These are phyloP conservation scores for Botryotinia globosa DNA, from an alignment of 2,329 filamentous ascomycete genomes.

Conservation along the genomic window DNA sequence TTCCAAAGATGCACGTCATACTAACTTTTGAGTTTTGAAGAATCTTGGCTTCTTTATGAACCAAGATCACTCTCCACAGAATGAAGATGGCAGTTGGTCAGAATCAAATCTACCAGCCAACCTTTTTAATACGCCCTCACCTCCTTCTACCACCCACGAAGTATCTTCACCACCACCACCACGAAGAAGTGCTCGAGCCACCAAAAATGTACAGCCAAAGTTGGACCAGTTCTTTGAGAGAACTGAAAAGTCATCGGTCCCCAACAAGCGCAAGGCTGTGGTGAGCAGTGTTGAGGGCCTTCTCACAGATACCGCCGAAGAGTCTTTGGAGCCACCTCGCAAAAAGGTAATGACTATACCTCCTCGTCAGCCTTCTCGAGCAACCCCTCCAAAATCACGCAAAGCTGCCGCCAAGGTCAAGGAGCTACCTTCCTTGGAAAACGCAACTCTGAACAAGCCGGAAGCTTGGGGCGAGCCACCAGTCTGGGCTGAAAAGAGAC, in stretches of 20 bases:
- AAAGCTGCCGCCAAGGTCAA: neutral
- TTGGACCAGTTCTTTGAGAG: neutral
- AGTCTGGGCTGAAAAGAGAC: slow-evolving; percentile 57
- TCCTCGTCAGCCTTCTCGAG: neutral
- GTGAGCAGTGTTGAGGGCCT: neutral
- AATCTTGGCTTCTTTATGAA: neutral
- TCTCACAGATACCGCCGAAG: neutral
- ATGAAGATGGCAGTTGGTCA: neutral
- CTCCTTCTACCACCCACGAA: neutral
- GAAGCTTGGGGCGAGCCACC: slow-evolving; percentile 41
- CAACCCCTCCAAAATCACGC: neutral
- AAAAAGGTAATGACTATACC: neutral
- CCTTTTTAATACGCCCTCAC: neutral
- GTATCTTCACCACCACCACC: too few relatives aligned
- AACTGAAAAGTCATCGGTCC: neutral
- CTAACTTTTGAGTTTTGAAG: slow-evolving; percentile 5
- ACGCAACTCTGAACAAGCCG: slow-evolving; percentile 25
- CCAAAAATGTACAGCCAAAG: neutral
- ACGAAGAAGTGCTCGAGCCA: neutral
- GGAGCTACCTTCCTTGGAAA: slow-evolving; percentile 3
- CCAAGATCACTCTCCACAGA: neutral
- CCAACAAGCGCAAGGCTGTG: slow-evolving; percentile 3
- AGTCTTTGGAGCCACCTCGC: neutral
- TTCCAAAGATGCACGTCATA: neutral
- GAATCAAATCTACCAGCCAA: neutral